phyloP scores from a whole-genome alignment of 2,329 filamentous ascomycete genomes.

The Penicillium griseofulvum region DNA sequence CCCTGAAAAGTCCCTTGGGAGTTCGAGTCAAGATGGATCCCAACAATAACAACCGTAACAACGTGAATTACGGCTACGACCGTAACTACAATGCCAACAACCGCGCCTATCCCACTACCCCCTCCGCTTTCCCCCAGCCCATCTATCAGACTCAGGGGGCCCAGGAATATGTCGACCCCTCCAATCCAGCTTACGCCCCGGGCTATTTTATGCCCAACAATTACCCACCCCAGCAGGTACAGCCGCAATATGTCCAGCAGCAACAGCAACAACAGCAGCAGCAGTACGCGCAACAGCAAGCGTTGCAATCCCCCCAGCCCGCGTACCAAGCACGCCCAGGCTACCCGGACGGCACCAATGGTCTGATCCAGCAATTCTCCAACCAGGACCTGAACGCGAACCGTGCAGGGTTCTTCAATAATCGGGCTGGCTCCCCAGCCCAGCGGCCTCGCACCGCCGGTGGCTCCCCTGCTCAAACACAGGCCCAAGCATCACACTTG shows the following conservation, averaged over 20 bases:
- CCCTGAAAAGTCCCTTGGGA: constrained; percentile 6
- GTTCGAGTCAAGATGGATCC: constrained; percentile 49
- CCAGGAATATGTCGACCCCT: constrained; percentile 59
- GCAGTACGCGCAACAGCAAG: constrained; percentile 51
- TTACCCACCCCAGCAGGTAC: constrained; percentile 52
- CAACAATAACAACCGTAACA: constrained; percentile 47
- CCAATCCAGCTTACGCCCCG: constrained; percentile 42
- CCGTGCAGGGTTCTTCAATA: constrained; percentile 64
- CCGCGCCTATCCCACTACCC: constrained; percentile 78
- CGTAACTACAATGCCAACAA: constrained; percentile 65
- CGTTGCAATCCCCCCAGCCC: constrained; percentile 55
- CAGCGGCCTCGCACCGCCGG: constrained; percentile 81
- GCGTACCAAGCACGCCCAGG: constrained; percentile 53
- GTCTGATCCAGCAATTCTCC: constrained; percentile 91
- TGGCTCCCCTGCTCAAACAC: constrained; percentile 53
- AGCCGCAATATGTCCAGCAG: constrained; percentile 45
- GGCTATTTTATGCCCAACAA: constrained; percentile 64
- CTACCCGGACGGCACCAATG: constrained; percentile 77
- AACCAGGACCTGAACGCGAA: constrained; percentile 86
- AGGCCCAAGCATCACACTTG: constrained; percentile 65
- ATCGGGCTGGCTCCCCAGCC: constrained; percentile 65
- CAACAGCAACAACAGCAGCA: constrained; percentile 49
- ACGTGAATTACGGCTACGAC: constrained; percentile 53
- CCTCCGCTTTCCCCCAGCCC: constrained; percentile 93
- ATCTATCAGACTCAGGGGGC: constrained; percentile 64